Evolutionary conservation across 2,329 filamentous ascomycete species (phyloP).

Genomic region (Domatiomyces globalis): DNA sequence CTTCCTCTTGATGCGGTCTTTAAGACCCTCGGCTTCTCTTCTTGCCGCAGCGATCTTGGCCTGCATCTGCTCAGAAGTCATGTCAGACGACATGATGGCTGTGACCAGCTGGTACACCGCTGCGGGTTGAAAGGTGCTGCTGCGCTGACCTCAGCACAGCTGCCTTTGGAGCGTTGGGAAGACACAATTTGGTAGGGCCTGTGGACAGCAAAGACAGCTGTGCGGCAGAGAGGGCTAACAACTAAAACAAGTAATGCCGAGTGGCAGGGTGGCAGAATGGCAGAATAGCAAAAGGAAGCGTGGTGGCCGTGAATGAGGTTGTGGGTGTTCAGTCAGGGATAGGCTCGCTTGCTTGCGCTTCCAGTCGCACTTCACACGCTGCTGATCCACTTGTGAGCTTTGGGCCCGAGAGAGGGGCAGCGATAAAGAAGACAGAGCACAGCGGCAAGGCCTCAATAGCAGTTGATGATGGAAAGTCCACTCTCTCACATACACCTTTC

Average conservation of each 20-base stretch:
- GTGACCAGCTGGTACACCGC: not conserved
- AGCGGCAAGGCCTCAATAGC: not conserved
- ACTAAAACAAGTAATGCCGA: no score
- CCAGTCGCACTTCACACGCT: not conserved
- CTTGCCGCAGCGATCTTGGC: slow-evolving; percentile 81
- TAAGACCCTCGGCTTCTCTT: slow-evolving; percentile 92
- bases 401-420: no score
- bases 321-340: not conserved
- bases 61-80: slow-evolving; percentile 57
- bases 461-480: not conserved
- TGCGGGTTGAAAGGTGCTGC: not conserved
- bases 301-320: not conserved
- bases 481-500: not conserved
- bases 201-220: not conserved
- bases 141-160: not conserved
- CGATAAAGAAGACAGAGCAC: no score
- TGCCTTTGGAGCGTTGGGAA: not conserved
- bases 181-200: not conserved
- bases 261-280: not conserved
- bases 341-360: not conserved
- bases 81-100: slow-evolving; percentile 32
- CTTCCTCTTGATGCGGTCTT: slow-evolving; percentile 98
- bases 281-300: not conserved
- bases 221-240: not conserved
- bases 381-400: not conserved